Evolutionary conservation across 371 early-diverging fungal species (phyloP), one percentile per base, ranked within the genome.

Genomic region (Mucor saturninus): DNA sequence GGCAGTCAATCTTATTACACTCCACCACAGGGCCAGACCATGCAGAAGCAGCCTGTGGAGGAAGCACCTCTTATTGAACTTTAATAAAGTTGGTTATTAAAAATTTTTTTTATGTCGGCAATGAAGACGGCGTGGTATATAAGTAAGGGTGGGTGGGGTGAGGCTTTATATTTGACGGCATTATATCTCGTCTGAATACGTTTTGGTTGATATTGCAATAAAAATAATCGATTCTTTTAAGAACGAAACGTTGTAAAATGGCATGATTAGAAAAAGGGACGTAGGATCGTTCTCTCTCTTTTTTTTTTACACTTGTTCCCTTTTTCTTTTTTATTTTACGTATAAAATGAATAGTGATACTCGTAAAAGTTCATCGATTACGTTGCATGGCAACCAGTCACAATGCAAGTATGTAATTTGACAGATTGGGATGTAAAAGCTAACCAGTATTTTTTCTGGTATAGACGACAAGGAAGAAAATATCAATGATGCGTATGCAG

Each of bases 31-130:
- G 5, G 8, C 29, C 51, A 51, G 31, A 8, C 51, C 3, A 13
- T 1, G 21, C 48, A 49, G 37, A 68, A 75, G 42, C 68, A 71
- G 15, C 61, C 61, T 38, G 74, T 69, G n/a, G 74, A 80, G 42
- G 85, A 84, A 43, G 77, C 85, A 11, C 79, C 76, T 57, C 65
- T 86, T 56, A 86, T 86, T 74, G 86, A 86, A 48, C 68, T 86
- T 48, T 84, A 65, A 72, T 30, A 43, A 5, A 43, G 26, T 26
- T 26, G 4, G 14, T n/a, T n/a, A 14, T 5, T 43, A 43, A 43
- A 43, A 35, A 0, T 35, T 35, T 8, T 35, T 35, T 35, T 4
- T 35, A 4, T 35, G 4, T 35, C 35, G 35, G 35, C 35, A 35
- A 35, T 35, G 4, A 35, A 35, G 6, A 35, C 35, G 35, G 35